These are phyloP conservation scores for Kitagawia praeruptora DNA, from an alignment of 129 eudicot species.

Conservation along the genomic window DNA sequence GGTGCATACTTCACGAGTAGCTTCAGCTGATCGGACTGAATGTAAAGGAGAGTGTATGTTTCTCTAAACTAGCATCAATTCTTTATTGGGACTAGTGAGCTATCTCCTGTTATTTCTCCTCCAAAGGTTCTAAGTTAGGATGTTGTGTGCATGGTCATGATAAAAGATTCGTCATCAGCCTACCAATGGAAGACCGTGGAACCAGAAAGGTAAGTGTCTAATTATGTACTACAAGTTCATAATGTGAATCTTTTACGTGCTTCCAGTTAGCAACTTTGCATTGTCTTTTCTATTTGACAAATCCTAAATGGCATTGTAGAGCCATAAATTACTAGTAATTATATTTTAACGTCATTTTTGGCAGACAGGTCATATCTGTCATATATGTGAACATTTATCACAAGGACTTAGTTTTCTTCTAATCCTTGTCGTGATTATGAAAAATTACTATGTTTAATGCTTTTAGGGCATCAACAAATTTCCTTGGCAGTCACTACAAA, in stretches of 20 bases:
- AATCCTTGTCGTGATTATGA: constrained; percentile 8
- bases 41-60: constrained; percentile 44
- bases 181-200: constrained; percentile 26
- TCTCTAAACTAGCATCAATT: constrained; percentile 17
- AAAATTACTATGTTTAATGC: constrained; percentile 16
- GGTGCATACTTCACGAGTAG: constrained; percentile 20
- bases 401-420: not conserved
- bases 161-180: constrained; percentile 28
- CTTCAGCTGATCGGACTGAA: constrained; percentile 30
- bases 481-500: constrained; percentile 24
- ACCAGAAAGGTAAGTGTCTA: constrained; percentile 42
- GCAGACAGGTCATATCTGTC: not conserved
- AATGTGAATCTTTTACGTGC: constrained; percentile 6
- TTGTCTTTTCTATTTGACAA: not conserved
- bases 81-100: not conserved
- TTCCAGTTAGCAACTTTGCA: not conserved
- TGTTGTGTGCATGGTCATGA: constrained; percentile 9
- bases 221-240: constrained; percentile 11
- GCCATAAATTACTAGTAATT: not conserved
- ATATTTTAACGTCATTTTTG: not conserved
- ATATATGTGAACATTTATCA: not conserved
- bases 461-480: constrained; percentile 24
- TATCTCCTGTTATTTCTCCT: not conserved
- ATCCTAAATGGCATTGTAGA: not conserved
- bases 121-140: constrained; percentile 21